phyloP scores from a whole-genome alignment of 2,329 filamentous ascomycete genomes.

The Neopestalotiopsis clavispora region DNA sequence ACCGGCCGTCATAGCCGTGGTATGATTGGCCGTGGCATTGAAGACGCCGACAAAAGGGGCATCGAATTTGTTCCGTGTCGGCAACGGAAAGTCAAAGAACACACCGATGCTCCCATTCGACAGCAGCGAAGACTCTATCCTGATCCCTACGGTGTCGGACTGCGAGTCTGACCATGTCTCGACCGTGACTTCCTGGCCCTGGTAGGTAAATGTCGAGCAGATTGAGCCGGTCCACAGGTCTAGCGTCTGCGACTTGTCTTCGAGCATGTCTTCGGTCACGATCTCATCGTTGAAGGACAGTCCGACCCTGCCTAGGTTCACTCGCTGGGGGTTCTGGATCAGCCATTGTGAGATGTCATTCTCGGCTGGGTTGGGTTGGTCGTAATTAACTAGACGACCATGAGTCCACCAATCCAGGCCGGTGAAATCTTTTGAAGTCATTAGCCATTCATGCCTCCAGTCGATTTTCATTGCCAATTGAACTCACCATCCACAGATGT shows the following conservation, averaged over 20 bases:
- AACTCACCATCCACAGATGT: conserved; percentile 39
- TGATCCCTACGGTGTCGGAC: conserved; percentile 51
- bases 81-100: conserved; percentile 58
- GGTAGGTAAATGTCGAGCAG: conserved; percentile 47
- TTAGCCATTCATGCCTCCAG: neutral
- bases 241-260: conserved; percentile 45
- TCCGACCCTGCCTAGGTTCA: conserved; percentile 55
- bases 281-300: conserved; percentile 45
- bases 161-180: conserved; percentile 49
- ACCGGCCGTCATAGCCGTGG: conserved; percentile 39
- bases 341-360: conserved; percentile 48
- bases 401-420: conserved; percentile 50
- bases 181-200: conserved; percentile 43
- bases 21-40: conserved; percentile 51
- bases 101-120: conserved; percentile 43
- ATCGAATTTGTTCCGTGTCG: conserved; percentile 56
- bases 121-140: conserved; percentile 47
- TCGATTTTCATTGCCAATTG: conserved; percentile 15
- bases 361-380: conserved; percentile 46
- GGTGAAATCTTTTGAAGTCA: conserved; percentile 38
- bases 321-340: conserved; percentile 54
- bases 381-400: conserved; percentile 45
- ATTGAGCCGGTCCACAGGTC: conserved; percentile 54
- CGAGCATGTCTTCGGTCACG: conserved; percentile 46
- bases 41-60: conserved; percentile 58